Evolutionary conservation across 2,329 filamentous ascomycete species (phyloP).

Genomic region (Pseudocercospora macadamiae): DNA sequence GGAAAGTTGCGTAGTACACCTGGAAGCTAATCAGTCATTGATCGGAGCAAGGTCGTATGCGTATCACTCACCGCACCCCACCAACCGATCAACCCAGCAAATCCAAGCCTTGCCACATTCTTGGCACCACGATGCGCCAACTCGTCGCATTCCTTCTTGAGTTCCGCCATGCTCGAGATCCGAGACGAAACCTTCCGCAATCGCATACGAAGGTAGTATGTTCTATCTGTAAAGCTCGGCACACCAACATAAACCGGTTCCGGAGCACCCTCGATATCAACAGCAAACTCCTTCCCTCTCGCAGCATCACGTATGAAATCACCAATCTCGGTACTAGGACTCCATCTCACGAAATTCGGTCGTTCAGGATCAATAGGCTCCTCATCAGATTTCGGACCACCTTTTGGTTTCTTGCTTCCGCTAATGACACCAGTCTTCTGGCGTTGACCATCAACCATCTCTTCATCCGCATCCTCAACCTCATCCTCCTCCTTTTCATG

Average conservation of each 20-base stretch:
- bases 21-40: background rate
- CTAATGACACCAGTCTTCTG: constrained; percentile 49
- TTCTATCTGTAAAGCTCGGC: constrained; percentile 87
- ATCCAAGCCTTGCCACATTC: constrained; percentile 77
- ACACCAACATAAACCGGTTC: constrained; percentile 76
- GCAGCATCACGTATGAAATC: constrained; percentile 93
- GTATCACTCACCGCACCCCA: constrained; percentile 63
- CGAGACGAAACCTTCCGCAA: constrained; percentile 71
- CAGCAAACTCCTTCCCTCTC: constrained; percentile 78
- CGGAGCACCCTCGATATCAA: constrained; percentile 74
- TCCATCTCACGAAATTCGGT: constrained; percentile 81
- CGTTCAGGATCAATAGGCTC: constrained; percentile 43
- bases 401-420: constrained; percentile 33
- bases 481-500: constrained; percentile 40
- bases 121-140: constrained; percentile 78
- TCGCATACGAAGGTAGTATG: constrained; percentile 79
- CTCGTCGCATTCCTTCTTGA: constrained; percentile 81
- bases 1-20: constrained; percentile 68
- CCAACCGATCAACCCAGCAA: constrained; percentile 73
- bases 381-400: constrained; percentile 47
- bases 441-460: constrained; percentile 54
- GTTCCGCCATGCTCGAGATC: constrained; percentile 68
- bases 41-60: background rate
- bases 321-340: constrained; percentile 82
- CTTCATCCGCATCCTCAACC: constrained; percentile 49